These are phyloP conservation scores for Haematococcus lacustris DNA, from an alignment of 139 green algal genomes.

Conservation along the genomic window DNA sequence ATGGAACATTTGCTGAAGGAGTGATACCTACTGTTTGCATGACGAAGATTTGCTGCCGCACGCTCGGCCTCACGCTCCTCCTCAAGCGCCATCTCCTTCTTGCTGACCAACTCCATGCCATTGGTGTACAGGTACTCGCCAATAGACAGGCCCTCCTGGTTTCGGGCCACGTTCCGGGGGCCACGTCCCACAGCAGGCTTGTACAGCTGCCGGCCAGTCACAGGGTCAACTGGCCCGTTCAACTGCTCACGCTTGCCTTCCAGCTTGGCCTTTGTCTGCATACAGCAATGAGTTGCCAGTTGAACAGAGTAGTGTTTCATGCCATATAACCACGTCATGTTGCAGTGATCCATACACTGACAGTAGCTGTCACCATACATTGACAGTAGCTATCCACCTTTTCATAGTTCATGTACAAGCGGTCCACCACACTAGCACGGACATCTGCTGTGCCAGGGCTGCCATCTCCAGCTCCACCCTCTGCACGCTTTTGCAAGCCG, in stretches of 20 bases:
- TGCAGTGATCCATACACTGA: not conserved
- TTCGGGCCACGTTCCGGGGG: constrained; percentile 27
- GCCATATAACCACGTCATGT: not conserved
- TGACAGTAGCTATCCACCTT: constrained; percentile 15
- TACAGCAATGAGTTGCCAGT: not conserved
- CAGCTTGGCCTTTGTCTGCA: constrained; percentile 35
- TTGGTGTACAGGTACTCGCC: constrained; percentile 67
- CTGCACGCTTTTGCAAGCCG: not conserved
- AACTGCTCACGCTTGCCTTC: constrained; percentile 28
- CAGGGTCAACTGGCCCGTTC: constrained; percentile 43
- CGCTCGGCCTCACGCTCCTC: constrained; percentile 19
- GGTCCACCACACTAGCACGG: constrained; percentile 24
- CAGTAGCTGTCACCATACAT: not conserved
- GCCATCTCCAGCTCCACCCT: no score
- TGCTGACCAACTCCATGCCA: constrained; percentile 31
- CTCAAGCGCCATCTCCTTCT: constrained; percentile 19
- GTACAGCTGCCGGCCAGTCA: constrained; percentile 58
- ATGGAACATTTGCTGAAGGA: not conserved
- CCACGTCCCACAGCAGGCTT: constrained; percentile 50
- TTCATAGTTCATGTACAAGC: constrained; percentile 40
- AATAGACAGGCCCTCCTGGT: constrained; percentile 31
- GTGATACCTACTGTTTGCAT: not conserved
- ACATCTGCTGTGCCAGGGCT: not conserved
- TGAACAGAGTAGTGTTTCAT: not conserved
- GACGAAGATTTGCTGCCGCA: not conserved